phyloP scores from a whole-genome alignment of 2,329 filamentous ascomycete genomes.

The Colletotrichum lentis region DNA sequence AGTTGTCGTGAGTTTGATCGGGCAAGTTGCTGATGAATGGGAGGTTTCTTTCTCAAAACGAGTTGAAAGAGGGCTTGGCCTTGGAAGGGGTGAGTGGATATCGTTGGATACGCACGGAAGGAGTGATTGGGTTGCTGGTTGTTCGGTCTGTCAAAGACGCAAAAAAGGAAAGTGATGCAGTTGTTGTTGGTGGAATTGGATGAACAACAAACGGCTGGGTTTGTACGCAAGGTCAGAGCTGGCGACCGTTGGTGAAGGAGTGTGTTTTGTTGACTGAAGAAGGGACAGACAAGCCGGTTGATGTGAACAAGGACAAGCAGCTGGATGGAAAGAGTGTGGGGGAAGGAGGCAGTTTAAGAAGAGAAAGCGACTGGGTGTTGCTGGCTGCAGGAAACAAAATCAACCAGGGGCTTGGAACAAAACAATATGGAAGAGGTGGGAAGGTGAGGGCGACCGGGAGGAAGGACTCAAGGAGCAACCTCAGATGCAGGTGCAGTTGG shows the following conservation, averaged over 20 bases:
- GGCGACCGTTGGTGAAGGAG: constrained; percentile 40
- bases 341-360: constrained; percentile 38
- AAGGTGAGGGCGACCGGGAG: constrained; percentile 32
- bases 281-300: constrained; percentile 36
- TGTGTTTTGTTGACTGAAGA: constrained; percentile 30
- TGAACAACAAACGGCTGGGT: constrained; percentile 30
- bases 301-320: constrained; percentile 32
- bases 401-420: constrained; percentile 22
- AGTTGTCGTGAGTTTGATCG: constrained; percentile 25
- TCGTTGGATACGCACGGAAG: constrained; percentile 33
- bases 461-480: constrained; percentile 24
- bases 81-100: constrained; percentile 32
- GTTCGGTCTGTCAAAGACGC: constrained; percentile 63
- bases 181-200: constrained; percentile 43
- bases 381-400: constrained; percentile 20
- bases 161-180: constrained; percentile 50
- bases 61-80: constrained; percentile 16
- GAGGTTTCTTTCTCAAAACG: constrained; percentile 18
- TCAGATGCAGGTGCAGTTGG: constrained; percentile 16
- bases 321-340: constrained; percentile 26
- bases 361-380: constrained; percentile 38
- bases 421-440: constrained; percentile 39
- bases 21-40: constrained; percentile 22
- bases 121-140: constrained; percentile 19
- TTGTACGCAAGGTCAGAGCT: constrained; percentile 37